Conservation (phyloP, 169 alveolate species). For the Plasmodium chabaudi region DNA sequence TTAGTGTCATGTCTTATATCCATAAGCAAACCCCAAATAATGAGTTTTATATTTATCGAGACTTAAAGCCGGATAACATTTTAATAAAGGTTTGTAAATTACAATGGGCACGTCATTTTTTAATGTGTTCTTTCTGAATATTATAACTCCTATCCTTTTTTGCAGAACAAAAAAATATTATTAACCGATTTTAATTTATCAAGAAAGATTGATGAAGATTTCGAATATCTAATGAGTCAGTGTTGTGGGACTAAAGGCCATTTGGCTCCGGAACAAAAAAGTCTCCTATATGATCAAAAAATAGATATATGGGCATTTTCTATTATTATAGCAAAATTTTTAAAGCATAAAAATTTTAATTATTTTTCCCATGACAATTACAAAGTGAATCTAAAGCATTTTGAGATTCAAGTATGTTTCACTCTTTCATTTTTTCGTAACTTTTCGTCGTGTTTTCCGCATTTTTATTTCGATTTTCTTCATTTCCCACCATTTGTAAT, state of each 20-base stretch:
- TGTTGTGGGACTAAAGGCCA: slow-evolving; percentile 72
- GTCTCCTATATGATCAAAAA: slow-evolving; percentile 21
- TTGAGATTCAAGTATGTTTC: slow-evolving; percentile 30
- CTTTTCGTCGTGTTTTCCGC: too few species aligned
- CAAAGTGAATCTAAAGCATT: slow-evolving; percentile 32
- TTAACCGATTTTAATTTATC: slow-evolving; percentile 59
- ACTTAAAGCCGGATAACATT: slow-evolving; percentile 62
- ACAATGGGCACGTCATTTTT: background rate
- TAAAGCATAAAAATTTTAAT: slow-evolving; percentile 58
- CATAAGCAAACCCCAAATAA: slow-evolving; percentile 31
- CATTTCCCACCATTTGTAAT: background rate
- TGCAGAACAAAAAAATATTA: slow-evolving; percentile 25
- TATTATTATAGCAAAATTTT: slow-evolving; percentile 45
- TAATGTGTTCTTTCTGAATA: background rate
- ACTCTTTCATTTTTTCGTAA: background rate
- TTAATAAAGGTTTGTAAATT: slow-evolving; percentile 26
- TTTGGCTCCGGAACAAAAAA: slow-evolving; percentile 73
- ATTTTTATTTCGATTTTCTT: background rate
- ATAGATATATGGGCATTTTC: slow-evolving; percentile 64
- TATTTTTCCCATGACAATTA: slow-evolving; percentile 42
- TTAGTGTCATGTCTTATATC: slow-evolving; percentile 52
- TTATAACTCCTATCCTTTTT: background rate
- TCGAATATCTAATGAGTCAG: slow-evolving; percentile 58
- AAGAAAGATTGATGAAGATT: slow-evolving; percentile 35
- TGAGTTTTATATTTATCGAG: slow-evolving; percentile 61